Conservation (phyloP, 257 asterid genomes). For the Catharanthus roseus region DNA sequence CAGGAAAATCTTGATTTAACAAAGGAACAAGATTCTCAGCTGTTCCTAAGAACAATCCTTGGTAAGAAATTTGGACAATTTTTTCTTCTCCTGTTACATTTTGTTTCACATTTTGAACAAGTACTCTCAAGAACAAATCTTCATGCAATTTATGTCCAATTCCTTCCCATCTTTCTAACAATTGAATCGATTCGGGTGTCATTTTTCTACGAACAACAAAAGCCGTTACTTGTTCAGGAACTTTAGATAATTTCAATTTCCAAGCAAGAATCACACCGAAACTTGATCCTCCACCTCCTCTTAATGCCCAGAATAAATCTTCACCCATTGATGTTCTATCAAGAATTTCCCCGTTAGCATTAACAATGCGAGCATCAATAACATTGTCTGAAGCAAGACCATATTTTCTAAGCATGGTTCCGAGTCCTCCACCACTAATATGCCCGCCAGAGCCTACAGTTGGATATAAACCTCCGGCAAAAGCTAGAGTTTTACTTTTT, state of each 20-base stretch:
- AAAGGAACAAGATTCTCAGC: background rate
- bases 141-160: background rate
- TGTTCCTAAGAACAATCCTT: constrained; percentile 15
- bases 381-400: constrained; percentile 24
- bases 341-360: constrained; percentile 12
- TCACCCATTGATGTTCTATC: constrained; percentile 20
- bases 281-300: constrained; percentile 26
- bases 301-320: constrained; percentile 23
- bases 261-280: constrained; percentile 22
- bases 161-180: constrained; percentile 12
- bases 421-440: constrained; percentile 21
- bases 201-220: constrained; percentile 8
- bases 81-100: background rate
- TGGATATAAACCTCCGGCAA: constrained; percentile 22
- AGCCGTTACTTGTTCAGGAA: constrained; percentile 3
- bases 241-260: constrained; percentile 12
- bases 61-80: constrained; percentile 11
- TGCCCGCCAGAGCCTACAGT: constrained; percentile 19
- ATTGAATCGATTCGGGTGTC: background rate
- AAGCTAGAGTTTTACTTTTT: constrained; percentile 15
- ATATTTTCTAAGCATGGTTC: constrained; percentile 11
- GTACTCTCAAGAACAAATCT: constrained; percentile 13
- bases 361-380: constrained; percentile 8
- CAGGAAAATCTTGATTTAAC: constrained; percentile 7
- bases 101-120: constrained; percentile 13